Conservation (phyloP, 441 rosid species). For the Populus hybrid region DNA sequence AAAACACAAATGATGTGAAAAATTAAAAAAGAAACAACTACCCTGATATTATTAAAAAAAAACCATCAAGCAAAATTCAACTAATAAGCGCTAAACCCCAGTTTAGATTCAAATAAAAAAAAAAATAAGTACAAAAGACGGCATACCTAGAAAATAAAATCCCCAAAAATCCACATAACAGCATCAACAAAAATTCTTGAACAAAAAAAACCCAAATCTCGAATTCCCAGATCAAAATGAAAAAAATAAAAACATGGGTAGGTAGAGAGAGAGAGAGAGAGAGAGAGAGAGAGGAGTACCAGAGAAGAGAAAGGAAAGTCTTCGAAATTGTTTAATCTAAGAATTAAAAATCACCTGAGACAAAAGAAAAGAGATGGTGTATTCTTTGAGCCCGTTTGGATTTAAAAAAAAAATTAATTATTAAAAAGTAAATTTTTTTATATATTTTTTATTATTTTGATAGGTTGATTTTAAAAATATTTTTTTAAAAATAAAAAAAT, state of each 20-base stretch:
- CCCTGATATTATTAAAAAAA: background rate
- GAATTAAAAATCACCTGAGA: background rate
- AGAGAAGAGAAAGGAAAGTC: background rate
- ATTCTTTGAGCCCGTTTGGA: too few relatives aligned
- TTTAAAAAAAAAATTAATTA: too few relatives aligned
- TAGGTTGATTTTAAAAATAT: too few relatives aligned
- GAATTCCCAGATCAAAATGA: background rate
- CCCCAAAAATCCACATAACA: background rate
- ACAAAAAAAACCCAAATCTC: background rate
- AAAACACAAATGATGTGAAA: background rate
- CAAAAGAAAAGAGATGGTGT: background rate
- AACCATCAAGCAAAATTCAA: background rate
- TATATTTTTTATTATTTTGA: too few relatives aligned
- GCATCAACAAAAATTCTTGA: background rate
- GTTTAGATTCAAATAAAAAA: background rate
- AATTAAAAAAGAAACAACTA: background rate
- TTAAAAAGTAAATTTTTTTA: too few relatives aligned
- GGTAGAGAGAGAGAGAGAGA: background rate
- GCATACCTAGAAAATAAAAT: background rate
- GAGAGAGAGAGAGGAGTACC: background rate
- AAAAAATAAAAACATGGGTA: background rate
- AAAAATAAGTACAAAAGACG: background rate
- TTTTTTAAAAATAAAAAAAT: too few relatives aligned
- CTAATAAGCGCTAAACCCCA: background rate
- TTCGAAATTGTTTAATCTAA: background rate